These are phyloP conservation scores for Pyrenophora tritici-repentis DNA, from an alignment of 2,329 filamentous ascomycete genomes.

Conservation along the genomic window DNA sequence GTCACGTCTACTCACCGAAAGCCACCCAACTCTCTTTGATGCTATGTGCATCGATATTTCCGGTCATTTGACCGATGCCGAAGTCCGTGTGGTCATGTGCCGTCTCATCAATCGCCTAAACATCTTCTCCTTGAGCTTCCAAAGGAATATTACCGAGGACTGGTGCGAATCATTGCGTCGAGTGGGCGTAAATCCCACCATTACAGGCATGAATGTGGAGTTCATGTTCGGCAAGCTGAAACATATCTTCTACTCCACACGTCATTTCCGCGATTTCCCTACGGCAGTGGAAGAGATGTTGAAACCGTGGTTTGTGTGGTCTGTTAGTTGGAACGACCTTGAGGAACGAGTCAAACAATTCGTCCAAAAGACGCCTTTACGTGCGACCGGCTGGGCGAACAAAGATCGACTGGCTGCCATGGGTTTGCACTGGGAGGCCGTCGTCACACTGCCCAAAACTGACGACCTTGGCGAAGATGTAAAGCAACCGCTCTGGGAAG, in stretches of 20 bases:
- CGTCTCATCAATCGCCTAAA: slow-evolving; percentile 21
- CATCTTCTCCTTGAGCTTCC: slow-evolving; percentile 1
- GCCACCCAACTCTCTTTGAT: slow-evolving; percentile 18
- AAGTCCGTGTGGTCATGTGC: slow-evolving; percentile 29
- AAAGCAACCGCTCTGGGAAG: slow-evolving; percentile 11
- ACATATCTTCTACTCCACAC: slow-evolving; percentile 12
- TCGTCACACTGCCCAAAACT: slow-evolving; percentile 11
- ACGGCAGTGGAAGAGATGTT: slow-evolving; percentile 18
- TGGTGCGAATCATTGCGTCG: slow-evolving; percentile 16
- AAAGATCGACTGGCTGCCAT: slow-evolving; percentile 32
- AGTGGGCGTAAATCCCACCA: slow-evolving; percentile 29
- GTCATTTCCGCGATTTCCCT: slow-evolving; percentile 2
- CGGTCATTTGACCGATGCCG: slow-evolving; percentile 27
- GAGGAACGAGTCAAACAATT: slow-evolving; percentile 24
- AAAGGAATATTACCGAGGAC: neutral
- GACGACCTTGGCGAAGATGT: neutral
- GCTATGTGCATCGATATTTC: slow-evolving; percentile 26
- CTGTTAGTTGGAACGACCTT: slow-evolving; percentile 21
- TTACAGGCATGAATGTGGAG: slow-evolving; percentile 28
- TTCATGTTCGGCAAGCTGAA: slow-evolving; percentile 29
- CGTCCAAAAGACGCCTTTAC: slow-evolving; percentile 21
- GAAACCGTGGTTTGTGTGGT: slow-evolving; percentile 18
- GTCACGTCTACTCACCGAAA: slow-evolving; percentile 22
- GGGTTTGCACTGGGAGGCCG: slow-evolving; percentile 21
- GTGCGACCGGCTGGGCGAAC: slow-evolving; percentile 27